Percentiles rank a stretch among this genome's conserved stretches.
Conservation (phyloP, 2,329 filamentous ascomycete species). For the Trichophyton benhamiae region DNA sequence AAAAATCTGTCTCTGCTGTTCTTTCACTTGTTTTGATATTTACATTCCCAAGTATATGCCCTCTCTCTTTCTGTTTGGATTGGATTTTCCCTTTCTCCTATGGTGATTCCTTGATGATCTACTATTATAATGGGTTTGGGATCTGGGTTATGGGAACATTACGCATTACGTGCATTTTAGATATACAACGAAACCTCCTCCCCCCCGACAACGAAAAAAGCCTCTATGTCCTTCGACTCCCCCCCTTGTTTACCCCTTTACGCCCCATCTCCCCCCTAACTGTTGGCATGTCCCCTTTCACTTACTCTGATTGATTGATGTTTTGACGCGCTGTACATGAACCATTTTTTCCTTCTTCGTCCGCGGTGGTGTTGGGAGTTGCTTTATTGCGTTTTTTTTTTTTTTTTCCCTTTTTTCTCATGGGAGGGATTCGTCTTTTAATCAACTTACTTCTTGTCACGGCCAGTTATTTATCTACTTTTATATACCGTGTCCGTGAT, state of each 20-base stretch:
- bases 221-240: neutral
- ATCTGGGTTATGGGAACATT: conserved; percentile 2
- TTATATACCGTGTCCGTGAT: neutral
- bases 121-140: conserved; percentile 4
- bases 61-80: neutral
- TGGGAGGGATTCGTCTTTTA: neutral
- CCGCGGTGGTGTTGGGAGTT: conserved; percentile 1
- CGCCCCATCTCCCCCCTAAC: too few species aligned
- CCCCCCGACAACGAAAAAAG: neutral
- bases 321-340: conserved; percentile 1
- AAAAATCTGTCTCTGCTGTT: neutral
- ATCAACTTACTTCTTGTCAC: neutral
- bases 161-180: neutral
- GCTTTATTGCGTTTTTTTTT: neutral
- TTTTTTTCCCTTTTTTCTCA: neutral
- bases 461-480: neutral
- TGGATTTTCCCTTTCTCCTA: too few species aligned
- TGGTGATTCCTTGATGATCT: neutral
- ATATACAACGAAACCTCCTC: neutral
- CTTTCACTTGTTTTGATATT: neutral
- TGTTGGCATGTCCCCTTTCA: neutral
- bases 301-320: neutral
- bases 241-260: neutral
- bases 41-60: conserved; percentile 6
- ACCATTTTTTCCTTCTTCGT: neutral